Conservation (phyloP, 495 filamentous ascomycete genomes). For the Ramalina peruviana region DNA sequence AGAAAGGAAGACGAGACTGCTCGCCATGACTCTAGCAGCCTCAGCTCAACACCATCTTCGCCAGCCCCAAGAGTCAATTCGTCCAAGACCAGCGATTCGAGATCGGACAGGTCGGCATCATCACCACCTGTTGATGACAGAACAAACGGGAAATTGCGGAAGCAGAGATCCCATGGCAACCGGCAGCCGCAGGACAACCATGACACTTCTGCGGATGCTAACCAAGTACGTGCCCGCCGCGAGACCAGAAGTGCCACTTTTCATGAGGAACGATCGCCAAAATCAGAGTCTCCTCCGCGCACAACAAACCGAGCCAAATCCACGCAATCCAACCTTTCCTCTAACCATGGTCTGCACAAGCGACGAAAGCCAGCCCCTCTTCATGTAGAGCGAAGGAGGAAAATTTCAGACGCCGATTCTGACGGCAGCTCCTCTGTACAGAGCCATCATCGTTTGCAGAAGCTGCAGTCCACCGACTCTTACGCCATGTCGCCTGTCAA, state of each 20-base stretch:
- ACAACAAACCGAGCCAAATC: slow-evolving; percentile 49
- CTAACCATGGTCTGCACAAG: slow-evolving; percentile 20
- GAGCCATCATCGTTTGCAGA: slow-evolving; percentile 52
- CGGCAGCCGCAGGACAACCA: neutral
- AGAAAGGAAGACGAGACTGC: slow-evolving; percentile 2
- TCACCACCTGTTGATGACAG: slow-evolving; percentile 15
- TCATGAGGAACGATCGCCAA: slow-evolving; percentile 31
- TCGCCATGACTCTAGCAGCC: slow-evolving; percentile 12
- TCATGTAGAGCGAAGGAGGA: slow-evolving; percentile 28
- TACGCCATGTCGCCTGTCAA: slow-evolving; percentile 50
- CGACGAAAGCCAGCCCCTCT: slow-evolving; percentile 38
- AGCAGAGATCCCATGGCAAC: slow-evolving; percentile 7
- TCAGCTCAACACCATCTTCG: slow-evolving; percentile 16
- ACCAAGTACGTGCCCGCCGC: slow-evolving; percentile 6
- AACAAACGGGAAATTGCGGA: slow-evolving; percentile 5
- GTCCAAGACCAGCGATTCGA: slow-evolving; percentile 21
- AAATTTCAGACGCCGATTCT: slow-evolving; percentile 54
- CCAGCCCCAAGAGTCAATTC: slow-evolving; percentile 16
- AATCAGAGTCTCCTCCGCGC: slow-evolving; percentile 50
- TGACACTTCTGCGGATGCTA: neutral
- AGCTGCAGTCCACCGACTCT: slow-evolving; percentile 43
- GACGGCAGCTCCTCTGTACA: slow-evolving; percentile 58
- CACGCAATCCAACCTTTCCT: slow-evolving; percentile 32
- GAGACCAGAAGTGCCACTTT: slow-evolving; percentile 19
- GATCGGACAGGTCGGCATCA: slow-evolving; percentile 23